Evolutionary conservation across 1,284 basidiomycete species (phyloP), one percentile per base, ranked within the genome.

Genomic region (Malassezia nana): DNA sequence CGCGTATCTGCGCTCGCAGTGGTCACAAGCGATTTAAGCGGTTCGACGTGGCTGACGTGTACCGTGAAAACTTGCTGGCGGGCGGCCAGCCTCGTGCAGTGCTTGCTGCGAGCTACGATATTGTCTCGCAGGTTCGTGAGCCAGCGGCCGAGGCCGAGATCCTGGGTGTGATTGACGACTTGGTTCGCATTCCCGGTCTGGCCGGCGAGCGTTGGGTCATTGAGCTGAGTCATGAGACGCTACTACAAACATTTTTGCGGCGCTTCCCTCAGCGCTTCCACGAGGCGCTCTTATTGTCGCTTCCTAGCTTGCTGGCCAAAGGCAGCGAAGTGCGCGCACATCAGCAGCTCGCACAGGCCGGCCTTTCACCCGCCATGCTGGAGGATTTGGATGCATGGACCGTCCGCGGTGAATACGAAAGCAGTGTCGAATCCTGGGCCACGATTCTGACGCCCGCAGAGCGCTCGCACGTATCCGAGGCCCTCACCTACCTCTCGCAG

Each of bases 21-120:
- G 81, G 81, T 43, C 80, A 82, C 45, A 82, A 81, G 62, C 78
- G 91, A 35, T 89, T 94, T 74, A 95, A 96, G 75, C 81, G 90
- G 15, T 94, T 86, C 75, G 85, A 89, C 74, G 83, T 92, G 42
- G 63, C 63, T 26, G 66, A 69, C 13, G 69, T 75, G 33, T 75
- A 69, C 43, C 67, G 74, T 18, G 67, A 69, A 32, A 75, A 74
- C 38, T 50, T 72, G 2, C 61, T 74, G 0, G 72, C 74, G 1
- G 74, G 74, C n/a, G 72, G 71, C 1, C 74, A 75, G 59, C 74
- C 74, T 16, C 62, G 67, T 9, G 63, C 69, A 0, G 65, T 75
- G 40, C 54, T 71, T 15, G 74, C 73, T 16, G 64, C 67, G 22
- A 67, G 72, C 22, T 73, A 71, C 38, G 74, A 75, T 51, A 74